Evolutionary conservation across 176 grass and related monocot species (phyloP), one percentile per base, ranked within the genome.

Genomic region (Raddia distichophylla): DNA sequence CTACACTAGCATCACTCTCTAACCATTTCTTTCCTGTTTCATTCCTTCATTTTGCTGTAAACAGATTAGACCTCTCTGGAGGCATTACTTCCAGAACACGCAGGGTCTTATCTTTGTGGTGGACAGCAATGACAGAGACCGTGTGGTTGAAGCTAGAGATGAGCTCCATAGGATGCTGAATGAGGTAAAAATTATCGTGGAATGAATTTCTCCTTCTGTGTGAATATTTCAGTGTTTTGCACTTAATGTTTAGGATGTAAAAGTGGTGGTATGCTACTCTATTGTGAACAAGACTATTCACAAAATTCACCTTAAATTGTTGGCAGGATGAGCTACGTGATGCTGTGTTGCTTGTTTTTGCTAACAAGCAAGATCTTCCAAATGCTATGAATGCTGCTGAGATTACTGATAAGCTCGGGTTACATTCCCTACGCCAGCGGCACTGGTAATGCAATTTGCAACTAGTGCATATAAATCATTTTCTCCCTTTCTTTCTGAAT

Each of bases 301-400:
- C 37, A 10, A 77, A 40, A 7, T 33, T 82, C 56, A 72, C 27
- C 12, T 74, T 32, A 74, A 40, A 72, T 72, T 69, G 57, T 35
- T 51, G 67, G 43, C 67, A 82, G 80, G 79, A 82, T 82, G 67
- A 82, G 67, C 61, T 82, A 32, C 67, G 80, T 6, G 67, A 72
- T 0, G 67, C 67, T 72, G 67, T 82, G 55, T 82, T 82, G 67
- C 80, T 82, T 62, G 80, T 82, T 10, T 72, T 82, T 10, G 80
- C 80, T 16, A 82, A 82, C 27, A 82, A 82, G 67, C 67, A 82
- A 82, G 80, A 82, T 82, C 67, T 82, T 60, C 80, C 80, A 51
- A 82, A 82, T 82, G 80, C 80, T 51, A 82, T 82, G 67, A 71
- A 82, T 62, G 80, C 80, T 4, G 80, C 80, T 72, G 80, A 82